Percentiles rank a stretch among this genome's conserved stretches.
Conservation (phyloP, 179 eudicot species). For the Silene vulgaris region DNA sequence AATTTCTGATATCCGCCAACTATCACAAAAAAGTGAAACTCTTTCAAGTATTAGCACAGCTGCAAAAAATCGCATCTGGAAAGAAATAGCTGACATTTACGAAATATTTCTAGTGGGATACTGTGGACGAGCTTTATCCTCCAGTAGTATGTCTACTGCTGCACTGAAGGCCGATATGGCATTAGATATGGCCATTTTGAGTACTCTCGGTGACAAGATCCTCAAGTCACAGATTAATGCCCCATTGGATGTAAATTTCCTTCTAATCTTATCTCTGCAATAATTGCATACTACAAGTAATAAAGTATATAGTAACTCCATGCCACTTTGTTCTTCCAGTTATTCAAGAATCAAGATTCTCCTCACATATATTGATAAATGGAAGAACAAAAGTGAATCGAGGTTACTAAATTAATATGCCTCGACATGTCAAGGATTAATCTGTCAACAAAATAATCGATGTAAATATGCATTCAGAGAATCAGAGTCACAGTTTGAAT, state of each 20-base stretch:
- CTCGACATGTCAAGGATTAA: constrained; percentile 6
- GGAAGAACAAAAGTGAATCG: background rate
- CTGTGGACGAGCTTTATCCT: constrained; percentile 92
- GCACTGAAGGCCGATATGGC: constrained; percentile 65
- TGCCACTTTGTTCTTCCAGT: background rate
- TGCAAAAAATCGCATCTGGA: constrained; percentile 76
- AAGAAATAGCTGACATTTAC: constrained; percentile 96
- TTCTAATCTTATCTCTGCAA: background rate
- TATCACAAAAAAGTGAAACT: constrained; percentile 28
- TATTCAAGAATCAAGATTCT: background rate
- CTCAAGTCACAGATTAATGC: constrained; percentile 70
- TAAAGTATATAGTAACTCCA: background rate
- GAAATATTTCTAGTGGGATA: constrained; percentile 90
- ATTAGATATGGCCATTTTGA: constrained; percentile 76
- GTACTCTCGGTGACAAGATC: constrained; percentile 69
- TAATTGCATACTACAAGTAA: background rate
- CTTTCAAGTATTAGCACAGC: constrained; percentile 42
- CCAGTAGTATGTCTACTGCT: constrained; percentile 50
- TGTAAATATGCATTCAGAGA: background rate
- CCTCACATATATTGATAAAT: background rate
- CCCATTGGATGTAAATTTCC: constrained; percentile 63
- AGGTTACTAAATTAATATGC: background rate
- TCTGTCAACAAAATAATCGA: constrained; percentile 4
- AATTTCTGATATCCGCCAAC: constrained; percentile 50
- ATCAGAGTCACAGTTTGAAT: background rate